A percentile compares a stretch with the other conserved stretches of the same genome.
Conservation (phyloP, 2,329 filamentous ascomycete species). For the Calonectria fujianensis region DNA sequence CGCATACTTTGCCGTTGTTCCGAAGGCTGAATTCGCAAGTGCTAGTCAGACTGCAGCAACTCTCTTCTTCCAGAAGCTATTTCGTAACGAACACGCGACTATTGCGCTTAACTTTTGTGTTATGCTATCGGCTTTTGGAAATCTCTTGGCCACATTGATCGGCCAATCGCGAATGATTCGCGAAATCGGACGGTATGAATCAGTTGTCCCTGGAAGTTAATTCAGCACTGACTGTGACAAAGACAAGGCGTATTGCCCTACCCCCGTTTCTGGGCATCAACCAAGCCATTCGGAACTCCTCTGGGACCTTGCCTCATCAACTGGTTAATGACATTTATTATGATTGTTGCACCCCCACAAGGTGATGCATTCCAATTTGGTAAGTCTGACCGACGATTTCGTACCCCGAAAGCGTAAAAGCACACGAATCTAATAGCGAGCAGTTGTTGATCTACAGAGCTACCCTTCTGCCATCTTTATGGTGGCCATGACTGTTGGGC, state of each 20-base stretch:
- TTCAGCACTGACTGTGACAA: neutral
- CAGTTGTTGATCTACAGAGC: slow-evolving; percentile 74
- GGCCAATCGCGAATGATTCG: slow-evolving; percentile 74
- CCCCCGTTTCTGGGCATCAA: slow-evolving; percentile 76
- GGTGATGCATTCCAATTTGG: slow-evolving; percentile 79
- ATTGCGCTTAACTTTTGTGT: slow-evolving; percentile 76
- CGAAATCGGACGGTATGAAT: slow-evolving; percentile 71
- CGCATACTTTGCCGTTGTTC: slow-evolving; percentile 74
- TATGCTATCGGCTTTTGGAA: slow-evolving; percentile 74
- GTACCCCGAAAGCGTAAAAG: no score
- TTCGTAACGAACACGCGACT: slow-evolving; percentile 66
- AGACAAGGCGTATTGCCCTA: slow-evolving; percentile 77
- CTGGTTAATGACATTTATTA: slow-evolving; percentile 73
- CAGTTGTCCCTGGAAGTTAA: neutral
- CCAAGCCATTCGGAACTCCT: slow-evolving; percentile 78
- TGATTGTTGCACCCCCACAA: slow-evolving; percentile 77
- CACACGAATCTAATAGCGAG: neutral
- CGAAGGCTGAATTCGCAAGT: slow-evolving; percentile 68
- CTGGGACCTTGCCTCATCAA: slow-evolving; percentile 75
- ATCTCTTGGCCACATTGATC: slow-evolving; percentile 73
- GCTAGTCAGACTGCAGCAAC: slow-evolving; percentile 73
- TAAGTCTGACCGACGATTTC: slow-evolving; percentile 48
- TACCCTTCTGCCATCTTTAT: slow-evolving; percentile 77
- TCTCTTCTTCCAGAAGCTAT: slow-evolving; percentile 76
- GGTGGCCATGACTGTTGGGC: slow-evolving; percentile 73